Evolutionary conservation across 129 eudicot species (phyloP).

Genomic region (Artemisia annua): DNA sequence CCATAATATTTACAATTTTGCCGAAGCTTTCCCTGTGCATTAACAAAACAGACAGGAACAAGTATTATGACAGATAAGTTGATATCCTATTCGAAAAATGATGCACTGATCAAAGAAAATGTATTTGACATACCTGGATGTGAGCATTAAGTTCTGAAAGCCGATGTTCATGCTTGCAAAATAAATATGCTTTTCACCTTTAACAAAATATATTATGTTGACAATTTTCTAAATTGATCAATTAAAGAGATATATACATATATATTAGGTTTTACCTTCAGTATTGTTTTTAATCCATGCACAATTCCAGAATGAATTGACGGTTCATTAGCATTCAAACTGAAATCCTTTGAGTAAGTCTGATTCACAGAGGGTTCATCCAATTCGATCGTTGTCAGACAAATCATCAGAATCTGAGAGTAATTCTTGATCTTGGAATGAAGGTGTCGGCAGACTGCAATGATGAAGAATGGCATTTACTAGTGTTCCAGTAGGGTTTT

Average conservation of each 20-base stretch:
- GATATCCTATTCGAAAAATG: no score
- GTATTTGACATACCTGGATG: constrained; percentile 49
- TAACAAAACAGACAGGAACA: no score
- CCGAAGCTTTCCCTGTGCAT: no score
- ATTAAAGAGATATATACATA: no score
- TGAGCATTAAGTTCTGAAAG: constrained; percentile 70
- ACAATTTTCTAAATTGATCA: neutral
- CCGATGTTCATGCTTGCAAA: constrained; percentile 70
- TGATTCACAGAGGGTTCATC: constrained; percentile 32
- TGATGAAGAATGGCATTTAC: constrained; percentile 90
- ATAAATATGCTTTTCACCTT: neutral
- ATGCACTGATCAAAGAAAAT: neutral
- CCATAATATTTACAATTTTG: no score
- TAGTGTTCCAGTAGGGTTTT: constrained; percentile 83
- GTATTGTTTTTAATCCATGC: constrained; percentile 48
- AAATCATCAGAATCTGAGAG: constrained; percentile 57
- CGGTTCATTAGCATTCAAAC: constrained; percentile 40
- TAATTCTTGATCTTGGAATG: constrained; percentile 43
- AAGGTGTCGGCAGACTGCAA: constrained; percentile 73
- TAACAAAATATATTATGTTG: constrained; percentile 1
- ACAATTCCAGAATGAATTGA: constrained; percentile 91
- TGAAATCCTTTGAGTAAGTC: constrained; percentile 26
- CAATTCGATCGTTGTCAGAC: constrained; percentile 45
- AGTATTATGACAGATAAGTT: no score
- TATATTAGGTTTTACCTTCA: no score